Base-by-base conservation (phyloP, 2,329 filamentous ascomycete species). In the Fusarium foetens region DNA sequence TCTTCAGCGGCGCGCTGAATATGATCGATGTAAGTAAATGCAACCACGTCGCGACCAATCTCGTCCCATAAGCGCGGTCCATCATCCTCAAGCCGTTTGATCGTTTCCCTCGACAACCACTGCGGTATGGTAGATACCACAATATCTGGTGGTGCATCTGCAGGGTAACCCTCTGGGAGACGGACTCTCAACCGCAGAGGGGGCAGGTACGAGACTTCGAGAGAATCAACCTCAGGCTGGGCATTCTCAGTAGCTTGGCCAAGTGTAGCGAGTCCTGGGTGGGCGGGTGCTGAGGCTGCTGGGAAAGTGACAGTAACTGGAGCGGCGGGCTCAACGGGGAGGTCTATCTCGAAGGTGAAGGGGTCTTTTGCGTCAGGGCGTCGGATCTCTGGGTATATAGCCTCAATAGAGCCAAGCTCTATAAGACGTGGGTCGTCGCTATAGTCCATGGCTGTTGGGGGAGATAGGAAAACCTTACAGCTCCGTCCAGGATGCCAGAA, bases 361-460 rank as follows among this genome's bases (percentile, higher is more conserved):
- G 68, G 67, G 64, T 85, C 81, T 36, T 84, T 74, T 11, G 82
- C 77, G 49, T 83, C 79, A 25, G 84, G 78, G 13, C 81, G 80
- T 35, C 83, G 83, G 19, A 92, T 86, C 79, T 92, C 91, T n/a
- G 90, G 90, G 71, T 87, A 93, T 75, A 93, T 92, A 69, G 90
- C 89, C 62, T 85, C 82, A 62, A 92, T 85, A 19, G 89, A 87
- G 75, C 85, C 86, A 60, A 92, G 83, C 83, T 92, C 90, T 51
- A 86, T 82, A 60, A 84, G 80, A 54, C 90, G 89, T 70, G 85
- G 83, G 75, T 90, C 86, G 75, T 87, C 85, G 70, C 80, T 81
- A 61, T 81, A 79, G 70, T 83, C 82, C 83, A 84, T 78, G 53
- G 53, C 33, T 36, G 23, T 36, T 23, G 12, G 46, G 29, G 25